Evolutionary conservation across 1,284 basidiomycete species (phyloP), one percentile per base, ranked within the genome.

Genomic region (Ustilago hordei): DNA sequence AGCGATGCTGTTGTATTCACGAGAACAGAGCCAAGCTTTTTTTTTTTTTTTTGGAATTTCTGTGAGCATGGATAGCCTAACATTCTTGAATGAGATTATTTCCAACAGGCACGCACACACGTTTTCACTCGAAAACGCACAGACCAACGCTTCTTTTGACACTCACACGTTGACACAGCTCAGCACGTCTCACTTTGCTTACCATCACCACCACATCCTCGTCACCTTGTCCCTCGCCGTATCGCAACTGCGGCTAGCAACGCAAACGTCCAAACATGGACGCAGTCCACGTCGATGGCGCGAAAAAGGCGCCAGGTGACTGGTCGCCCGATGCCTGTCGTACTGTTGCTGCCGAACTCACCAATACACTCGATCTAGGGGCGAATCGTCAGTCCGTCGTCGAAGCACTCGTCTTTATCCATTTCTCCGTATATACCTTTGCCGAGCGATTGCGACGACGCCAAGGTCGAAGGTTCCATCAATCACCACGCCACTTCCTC

Each of bases 401-500:
- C 85, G 99, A 99, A 81, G 95, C 92, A 1, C 90, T 99, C 67
- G 96, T 99, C 15, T 91, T 93, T 79, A 93, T 99, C 9, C 97
- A 99, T 85, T 90, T 92, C 79, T 94, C 94, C 2, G 89, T 98
- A 82, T 93, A 96, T 86, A 91, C 91, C 79, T 92, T 95, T 87
- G 98, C 97, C 79, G 91, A 92, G 69, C 91, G 93, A 60, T 90
- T 99, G 64, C 94, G 93, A 79, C 92, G 94, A 50, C 90, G 95
- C 63, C 94, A 96, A 88, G 95, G 95, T 35, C 92, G 94, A 55
- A 93, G 94, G 86, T 96, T 96, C 86, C 94, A 98, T 85, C 93
- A 96, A n/a, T 99, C 97, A 1, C 97, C 97, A 0, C 91, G 98
- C 23, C 96, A 98, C 87, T 98, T 98, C 86, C 90, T 99, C 67